Conservation (phyloP, 148 eudicot genomes). For the Rhododendron williamsianum region DNA sequence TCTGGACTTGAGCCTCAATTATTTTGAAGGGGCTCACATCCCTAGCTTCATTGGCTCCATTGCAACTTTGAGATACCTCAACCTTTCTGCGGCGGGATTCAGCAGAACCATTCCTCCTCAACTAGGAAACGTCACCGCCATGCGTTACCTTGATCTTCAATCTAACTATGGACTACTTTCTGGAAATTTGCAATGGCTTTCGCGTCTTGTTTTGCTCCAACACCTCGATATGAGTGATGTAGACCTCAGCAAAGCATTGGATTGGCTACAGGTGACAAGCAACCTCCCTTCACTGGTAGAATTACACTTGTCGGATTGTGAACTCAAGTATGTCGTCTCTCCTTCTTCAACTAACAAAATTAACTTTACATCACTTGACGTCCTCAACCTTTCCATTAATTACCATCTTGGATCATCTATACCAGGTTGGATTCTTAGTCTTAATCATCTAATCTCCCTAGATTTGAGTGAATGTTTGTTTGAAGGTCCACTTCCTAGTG, state of each 20-base stretch:
- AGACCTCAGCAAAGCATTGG: not conserved
- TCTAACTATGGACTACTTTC: not conserved
- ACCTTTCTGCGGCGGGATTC: not conserved
- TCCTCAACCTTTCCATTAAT: not conserved
- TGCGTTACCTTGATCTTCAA: not conserved
- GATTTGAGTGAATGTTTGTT: not conserved
- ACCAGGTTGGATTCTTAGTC: not conserved
- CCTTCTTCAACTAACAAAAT: too few species aligned
- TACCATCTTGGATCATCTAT: too few species aligned
- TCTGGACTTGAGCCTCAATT: too few species aligned
- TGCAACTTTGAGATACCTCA: conserved; percentile 14
- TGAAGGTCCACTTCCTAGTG: not conserved
- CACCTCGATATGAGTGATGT: not conserved
- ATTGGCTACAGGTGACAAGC: not conserved
- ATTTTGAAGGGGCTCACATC: too few species aligned
- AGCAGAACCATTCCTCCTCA: conserved; percentile 1
- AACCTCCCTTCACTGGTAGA: not conserved
- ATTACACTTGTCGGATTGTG: too few species aligned
- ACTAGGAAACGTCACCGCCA: conserved; percentile 11
- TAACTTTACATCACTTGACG: not conserved
- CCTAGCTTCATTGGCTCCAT: too few species aligned
- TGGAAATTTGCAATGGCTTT: not conserved
- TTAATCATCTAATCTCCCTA: not conserved
- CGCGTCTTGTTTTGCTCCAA: not conserved
- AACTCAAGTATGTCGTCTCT: not conserved